Conservation (phyloP, 129 eudicot species). For the Escallonia herrerae region DNA sequence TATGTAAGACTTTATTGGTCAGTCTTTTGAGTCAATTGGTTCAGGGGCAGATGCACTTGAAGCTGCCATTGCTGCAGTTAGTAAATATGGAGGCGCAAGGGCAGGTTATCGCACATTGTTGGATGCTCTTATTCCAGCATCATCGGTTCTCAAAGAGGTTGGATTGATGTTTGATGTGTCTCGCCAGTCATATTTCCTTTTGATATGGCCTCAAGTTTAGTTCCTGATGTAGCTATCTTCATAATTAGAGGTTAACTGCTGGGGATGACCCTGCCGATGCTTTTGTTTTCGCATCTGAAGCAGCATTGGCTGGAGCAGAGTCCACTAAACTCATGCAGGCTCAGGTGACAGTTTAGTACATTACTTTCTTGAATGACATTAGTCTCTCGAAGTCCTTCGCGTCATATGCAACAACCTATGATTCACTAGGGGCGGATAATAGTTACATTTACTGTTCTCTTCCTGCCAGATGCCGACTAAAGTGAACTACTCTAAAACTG, state of each 20-base stretch:
- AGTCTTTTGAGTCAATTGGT: slow-evolving; percentile 10
- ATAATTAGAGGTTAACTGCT: slow-evolving; percentile 52
- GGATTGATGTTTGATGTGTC: not conserved
- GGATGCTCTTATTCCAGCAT: slow-evolving; percentile 93
- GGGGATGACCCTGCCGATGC: slow-evolving; percentile 80
- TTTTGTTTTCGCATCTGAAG: slow-evolving; percentile 75
- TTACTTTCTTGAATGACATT: not conserved
- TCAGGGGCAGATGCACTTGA: slow-evolving; percentile 93
- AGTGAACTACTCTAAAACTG: too few species aligned
- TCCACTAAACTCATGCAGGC: slow-evolving; percentile 83
- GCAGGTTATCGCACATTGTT: slow-evolving; percentile 88
- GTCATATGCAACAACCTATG: too few species aligned
- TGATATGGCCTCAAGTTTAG: slow-evolving; percentile 1
- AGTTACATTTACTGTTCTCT: too few species aligned
- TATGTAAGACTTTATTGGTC: slow-evolving; percentile 5
- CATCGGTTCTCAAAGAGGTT: slow-evolving; percentile 66
- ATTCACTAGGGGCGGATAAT: too few species aligned
- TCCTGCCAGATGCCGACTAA: too few species aligned
- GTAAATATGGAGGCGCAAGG: slow-evolving; percentile 90
- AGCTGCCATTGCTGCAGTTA: slow-evolving; percentile 81
- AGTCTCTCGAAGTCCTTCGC: too few species aligned
- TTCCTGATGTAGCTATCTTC: not conserved
- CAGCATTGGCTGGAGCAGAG: slow-evolving; percentile 85
- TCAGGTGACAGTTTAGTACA: slow-evolving; percentile 40
- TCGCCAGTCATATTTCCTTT: not conserved